Evolutionary conservation across 2,329 filamentous ascomycete genomes (phyloP), one percentile per base, ranked within the genome.

Genomic region (Aschersonia sp.): DNA sequence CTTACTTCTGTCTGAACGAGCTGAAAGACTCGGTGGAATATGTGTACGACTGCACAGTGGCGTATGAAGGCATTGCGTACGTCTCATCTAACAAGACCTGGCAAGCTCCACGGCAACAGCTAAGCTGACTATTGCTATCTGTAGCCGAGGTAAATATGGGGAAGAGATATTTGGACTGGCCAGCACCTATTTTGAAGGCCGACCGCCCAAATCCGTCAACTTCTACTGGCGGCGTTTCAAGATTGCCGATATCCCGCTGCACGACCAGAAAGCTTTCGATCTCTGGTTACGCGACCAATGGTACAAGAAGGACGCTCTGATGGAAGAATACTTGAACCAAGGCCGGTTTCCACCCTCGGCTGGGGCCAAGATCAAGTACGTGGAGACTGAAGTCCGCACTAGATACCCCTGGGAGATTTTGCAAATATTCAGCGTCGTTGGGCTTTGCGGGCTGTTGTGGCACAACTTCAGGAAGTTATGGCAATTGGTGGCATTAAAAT

Each of bases 191-290:
- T 82, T 96, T 52, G 79, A 92, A 62, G 89, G 92, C 10, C 79
- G 86, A 1, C 83, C 89, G 1, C 92, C 90, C 2, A 95, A 89
- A 62, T 95, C 88, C 1, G 89, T 97, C 58, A 97, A 96, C 65
- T 89, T 97, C 71, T 85, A 94, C 66, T 98, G 90, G 87, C 80
- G 92, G 47, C 81, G 88, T 8, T 96, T 94, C 65, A 76, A 78
- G 35, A 62, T 96, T 11, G 75, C 76, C 29, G 80, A 87, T 22
- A 94, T 98, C 42, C 90, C 90, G 0, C 74, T 94, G 8, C 75
- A 87, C 33, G 78, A 83, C 55, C 73, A 76, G 12, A 75, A 83
- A 41, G 71, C 76, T 6, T 98, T 98, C 58, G 87, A 94, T 49
- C 58, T 72, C 4, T 98, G 92, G 92, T 71, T 97, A 31, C 76